Evolutionary conservation across 139 green algal species (phyloP), one percentile per base, ranked within the genome.

Genomic region (Pseudopediastrum boryanum): DNA sequence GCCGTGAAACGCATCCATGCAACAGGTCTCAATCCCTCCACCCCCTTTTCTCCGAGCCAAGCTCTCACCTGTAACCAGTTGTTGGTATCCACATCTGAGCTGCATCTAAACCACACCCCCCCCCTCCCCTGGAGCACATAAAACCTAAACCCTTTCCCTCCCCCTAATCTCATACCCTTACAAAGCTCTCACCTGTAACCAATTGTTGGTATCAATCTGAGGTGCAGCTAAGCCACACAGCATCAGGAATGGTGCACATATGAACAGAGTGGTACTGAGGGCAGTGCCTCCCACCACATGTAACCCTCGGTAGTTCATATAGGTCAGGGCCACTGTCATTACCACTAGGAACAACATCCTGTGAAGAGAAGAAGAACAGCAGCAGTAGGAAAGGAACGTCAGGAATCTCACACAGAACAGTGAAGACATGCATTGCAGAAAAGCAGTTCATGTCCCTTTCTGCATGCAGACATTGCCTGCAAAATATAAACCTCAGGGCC

Each of bases 251-350:
- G 96, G 95, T 29, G 92, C 42, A 23, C 98, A 50, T 44, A 96
- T 95, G 80, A 94, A 91, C 9, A 90, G 38, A 4, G 90, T 92
- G 65, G 94, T 90, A 25, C 69, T 85, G 2, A 98, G 66, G 7
- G 95, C 90, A 2, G 84, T 88, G 52, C 89, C 76, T 41, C 96
- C 96, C 39, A 99, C 96, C 48, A 81, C 74, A 12, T 82, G 71
- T 16, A 99, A 92, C 19, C 96, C 96, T 0, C 92, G 83, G 79
- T 94, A 98, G 88, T 98, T 98, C n/a, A 98, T 65, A 73, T 91
- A 94, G 10, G 87, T 87, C 54, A 97, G 85, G 10, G 73, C 35
- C 52, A 94, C 33, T 44, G 90, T 92, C 63, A 93, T 63, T 33
- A 48, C 65, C 41, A 95, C 48, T 12, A 94, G 69, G 78, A 94